Evolutionary conservation across 208 protist species (phyloP), one percentile per base, ranked within the genome.

Genomic region (Crithidia brevicula): DNA sequence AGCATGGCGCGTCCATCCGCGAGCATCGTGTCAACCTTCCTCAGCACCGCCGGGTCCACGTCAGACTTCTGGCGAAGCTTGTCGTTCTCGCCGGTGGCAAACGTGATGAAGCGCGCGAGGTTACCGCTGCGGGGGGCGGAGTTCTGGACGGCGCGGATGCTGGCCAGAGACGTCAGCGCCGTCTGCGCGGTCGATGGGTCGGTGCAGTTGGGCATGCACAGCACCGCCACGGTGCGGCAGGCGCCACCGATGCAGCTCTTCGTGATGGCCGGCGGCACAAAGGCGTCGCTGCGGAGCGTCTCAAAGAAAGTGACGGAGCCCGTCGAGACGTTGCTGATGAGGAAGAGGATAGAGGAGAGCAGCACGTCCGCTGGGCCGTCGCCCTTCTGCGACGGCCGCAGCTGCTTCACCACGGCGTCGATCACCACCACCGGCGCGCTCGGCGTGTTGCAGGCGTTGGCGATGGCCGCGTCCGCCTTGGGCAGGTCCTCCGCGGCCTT

Each of bases 341-440:
- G 53, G 22, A 84, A 62, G 15, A 79, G 28, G 16, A 88, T 53
- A 0, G 85, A 91, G 3, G 81, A 83, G 18, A 91, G 62, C 27
- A 83, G 74, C 18, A 91, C 73, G n/a, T 86, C 81, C 10, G 38
- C 72, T 1, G 58, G 43, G 54, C 34, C 54, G 51, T 49, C 62
- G 13, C 62, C 57, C 40, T 79, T 79, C 54, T 76, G 51, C 25
- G 59, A 43, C 4, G 70, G 68, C 8, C 81, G 82, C 18, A 80
- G 31, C 79, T 91, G 85, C 63, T 91, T 91, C 27, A 86, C 49
- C 4, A 91, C 56, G n/a, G 79, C 72, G 36, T 88, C 72, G 16
- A 82, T 61, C 8, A 82, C 72, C 11, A 79, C 49, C 7, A 87
- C 67, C 18, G 75, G 68, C 13, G 63, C 65, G 30, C 77, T 68